Conservation (phyloP, 352 stramenopile genomes). For the Phytopythium sindhum region DNA sequence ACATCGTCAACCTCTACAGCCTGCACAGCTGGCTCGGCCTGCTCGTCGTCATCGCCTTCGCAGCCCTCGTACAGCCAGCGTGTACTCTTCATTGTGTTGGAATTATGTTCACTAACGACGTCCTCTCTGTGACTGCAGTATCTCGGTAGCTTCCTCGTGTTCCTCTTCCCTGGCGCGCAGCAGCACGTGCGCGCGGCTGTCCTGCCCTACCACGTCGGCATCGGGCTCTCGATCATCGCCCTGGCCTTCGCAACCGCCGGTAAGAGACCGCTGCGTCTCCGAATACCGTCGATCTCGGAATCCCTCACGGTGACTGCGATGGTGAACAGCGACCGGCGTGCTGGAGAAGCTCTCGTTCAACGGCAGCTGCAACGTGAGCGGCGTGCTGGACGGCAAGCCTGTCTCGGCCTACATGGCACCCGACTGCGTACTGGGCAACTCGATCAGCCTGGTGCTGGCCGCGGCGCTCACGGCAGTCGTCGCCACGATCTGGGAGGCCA, state of each 20-base stretch:
- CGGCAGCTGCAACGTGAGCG: slow-evolving; percentile 76
- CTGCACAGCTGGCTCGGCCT: slow-evolving; percentile 87
- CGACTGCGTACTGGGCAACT: slow-evolving; percentile 75
- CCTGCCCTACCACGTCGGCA: slow-evolving; percentile 63
- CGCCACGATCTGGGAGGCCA: slow-evolving; percentile 50
- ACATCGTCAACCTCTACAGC: slow-evolving; percentile 85
- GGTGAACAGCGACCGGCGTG: slow-evolving; percentile 40
- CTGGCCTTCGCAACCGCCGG: slow-evolving; percentile 58
- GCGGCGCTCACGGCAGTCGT: slow-evolving; percentile 39
- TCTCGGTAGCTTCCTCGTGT: slow-evolving; percentile 58
- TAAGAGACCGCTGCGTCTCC: slow-evolving; percentile 9
- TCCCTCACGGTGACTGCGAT: background rate
- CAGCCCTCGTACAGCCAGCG: slow-evolving; percentile 27
- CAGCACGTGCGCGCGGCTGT: slow-evolving; percentile 33
- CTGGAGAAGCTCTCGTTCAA: slow-evolving; percentile 87
- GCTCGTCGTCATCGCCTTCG: slow-evolving; percentile 53
- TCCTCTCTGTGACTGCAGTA: slow-evolving; percentile 32
- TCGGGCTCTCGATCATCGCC: slow-evolving; percentile 60
- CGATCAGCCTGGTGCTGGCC: slow-evolving; percentile 61
- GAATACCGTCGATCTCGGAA: background rate
- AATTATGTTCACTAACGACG: background rate
- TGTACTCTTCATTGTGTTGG: background rate
- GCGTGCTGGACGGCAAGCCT: slow-evolving; percentile 49
- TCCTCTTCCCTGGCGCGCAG: slow-evolving; percentile 73
- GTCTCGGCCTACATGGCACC: slow-evolving; percentile 70